These are phyloP conservation scores for Chamaenerion angustifolium DNA, from an alignment of 345 rosid genomes.

Conservation along the genomic window DNA sequence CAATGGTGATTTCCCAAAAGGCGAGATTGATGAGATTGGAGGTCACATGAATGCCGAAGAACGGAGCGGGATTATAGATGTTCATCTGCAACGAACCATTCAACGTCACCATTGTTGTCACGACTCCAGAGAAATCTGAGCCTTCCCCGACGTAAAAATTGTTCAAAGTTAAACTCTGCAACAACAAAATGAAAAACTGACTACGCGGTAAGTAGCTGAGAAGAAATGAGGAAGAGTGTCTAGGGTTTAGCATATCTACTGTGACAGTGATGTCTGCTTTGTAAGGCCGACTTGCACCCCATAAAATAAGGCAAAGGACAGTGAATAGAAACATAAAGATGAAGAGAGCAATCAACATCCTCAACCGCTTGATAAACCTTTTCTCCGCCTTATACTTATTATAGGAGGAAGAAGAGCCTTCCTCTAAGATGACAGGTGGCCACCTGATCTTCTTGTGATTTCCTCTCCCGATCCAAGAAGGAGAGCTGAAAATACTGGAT, in stretches of 20 bases:
- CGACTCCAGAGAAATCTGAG: conserved; percentile 57
- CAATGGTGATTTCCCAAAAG: conserved; percentile 39
- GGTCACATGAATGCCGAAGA: conserved; percentile 69
- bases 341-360: conserved; percentile 39
- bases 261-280: conserved; percentile 49
- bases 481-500: conserved; percentile 66
- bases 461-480: conserved; percentile 49
- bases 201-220: too few relatives aligned
- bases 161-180: conserved; percentile 52
- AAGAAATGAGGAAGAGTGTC: background rate
- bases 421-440: conserved; percentile 68
- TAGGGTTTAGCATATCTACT: too few relatives aligned
- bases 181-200: too few relatives aligned
- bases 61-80: conserved; percentile 58
- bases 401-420: conserved; percentile 54
- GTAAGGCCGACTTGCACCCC: conserved; percentile 73
- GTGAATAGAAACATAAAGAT: conserved; percentile 41
- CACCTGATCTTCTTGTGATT: conserved; percentile 50
- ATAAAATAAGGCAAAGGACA: conserved; percentile 54
- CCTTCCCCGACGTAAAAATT: conserved; percentile 63
- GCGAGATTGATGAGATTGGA: conserved; percentile 47
- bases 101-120: conserved; percentile 53
- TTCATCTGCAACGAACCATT: conserved; percentile 46
- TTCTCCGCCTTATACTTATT: conserved; percentile 47
- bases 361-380: conserved; percentile 38